These are phyloP conservation scores for Fusarium heterosporum DNA, from an alignment of 2,329 filamentous ascomycete genomes.

Conservation along the genomic window DNA sequence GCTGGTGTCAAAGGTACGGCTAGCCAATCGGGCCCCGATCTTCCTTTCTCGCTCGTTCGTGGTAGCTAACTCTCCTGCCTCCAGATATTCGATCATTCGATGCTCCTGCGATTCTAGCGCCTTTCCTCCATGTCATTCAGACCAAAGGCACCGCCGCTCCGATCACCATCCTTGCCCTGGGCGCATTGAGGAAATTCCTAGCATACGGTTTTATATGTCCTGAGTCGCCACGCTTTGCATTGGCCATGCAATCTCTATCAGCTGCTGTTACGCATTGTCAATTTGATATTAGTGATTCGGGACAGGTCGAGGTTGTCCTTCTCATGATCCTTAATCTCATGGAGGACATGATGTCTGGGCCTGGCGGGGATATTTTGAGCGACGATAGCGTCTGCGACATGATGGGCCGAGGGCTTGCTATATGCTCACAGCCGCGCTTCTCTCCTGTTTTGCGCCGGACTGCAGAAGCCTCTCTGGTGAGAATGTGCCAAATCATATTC, in stretches of 20 bases:
- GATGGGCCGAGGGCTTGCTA: slow-evolving; percentile 98
- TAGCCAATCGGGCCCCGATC: background rate
- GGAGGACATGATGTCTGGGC: slow-evolving; percentile 97
- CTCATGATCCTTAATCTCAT: slow-evolving; percentile 95
- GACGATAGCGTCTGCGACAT: slow-evolving; percentile 99
- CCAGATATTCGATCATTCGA: slow-evolving; percentile 91
- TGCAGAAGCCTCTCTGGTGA: slow-evolving; percentile 96
- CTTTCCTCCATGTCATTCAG: slow-evolving; percentile 96
- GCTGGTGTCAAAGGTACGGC: slow-evolving; percentile 80
- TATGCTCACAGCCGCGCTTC: slow-evolving; percentile 93
- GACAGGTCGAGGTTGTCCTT: slow-evolving; percentile 94
- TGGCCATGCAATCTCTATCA: slow-evolving; percentile 94
- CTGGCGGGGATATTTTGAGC: slow-evolving; percentile 91
- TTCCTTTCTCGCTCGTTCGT: background rate
- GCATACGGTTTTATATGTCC: slow-evolving; percentile 91
- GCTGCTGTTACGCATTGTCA: slow-evolving; percentile 97
- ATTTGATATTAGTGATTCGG: slow-evolving; percentile 95
- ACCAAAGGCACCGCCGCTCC: slow-evolving; percentile 95
- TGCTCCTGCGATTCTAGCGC: slow-evolving; percentile 87
- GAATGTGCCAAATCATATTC: slow-evolving; percentile 99
- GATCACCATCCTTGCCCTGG: slow-evolving; percentile 93
- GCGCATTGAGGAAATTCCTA: slow-evolving; percentile 96
- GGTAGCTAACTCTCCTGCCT: slow-evolving; percentile 26
- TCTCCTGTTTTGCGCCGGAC: slow-evolving; percentile 91
- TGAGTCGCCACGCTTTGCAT: slow-evolving; percentile 84